Percentiles rank a stretch among this genome's conserved stretches.
Conservation (phyloP, 2,329 filamentous ascomycete species). For the Bipolaris bicolor region DNA sequence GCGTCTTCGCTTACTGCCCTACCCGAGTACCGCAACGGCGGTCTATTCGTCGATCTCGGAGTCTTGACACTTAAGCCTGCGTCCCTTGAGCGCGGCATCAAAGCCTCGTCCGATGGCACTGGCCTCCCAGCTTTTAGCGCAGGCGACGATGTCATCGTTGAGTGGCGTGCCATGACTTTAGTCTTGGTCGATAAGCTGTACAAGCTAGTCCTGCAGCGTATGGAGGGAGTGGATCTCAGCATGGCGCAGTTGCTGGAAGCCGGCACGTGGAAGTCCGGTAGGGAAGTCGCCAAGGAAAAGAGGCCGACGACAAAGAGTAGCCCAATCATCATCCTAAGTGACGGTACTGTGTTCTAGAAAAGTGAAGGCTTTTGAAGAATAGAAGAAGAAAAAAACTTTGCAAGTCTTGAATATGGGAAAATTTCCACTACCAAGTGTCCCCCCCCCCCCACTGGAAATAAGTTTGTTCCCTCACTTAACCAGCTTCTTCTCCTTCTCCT, state of each 20-base stretch:
- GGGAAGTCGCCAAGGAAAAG: slow-evolving; percentile 32
- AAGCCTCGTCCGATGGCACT: slow-evolving; percentile 62
- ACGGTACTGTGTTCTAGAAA: slow-evolving; percentile 38
- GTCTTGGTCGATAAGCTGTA: slow-evolving; percentile 74
- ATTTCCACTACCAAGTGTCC: too few relatives aligned
- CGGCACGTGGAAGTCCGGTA: slow-evolving; percentile 81
- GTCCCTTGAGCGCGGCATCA: slow-evolving; percentile 71
- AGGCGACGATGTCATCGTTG: slow-evolving; percentile 76
- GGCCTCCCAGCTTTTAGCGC: slow-evolving; percentile 73
- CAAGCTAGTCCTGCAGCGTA: slow-evolving; percentile 70
- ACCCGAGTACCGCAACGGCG: slow-evolving; percentile 91
- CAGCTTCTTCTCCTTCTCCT: too few relatives aligned
- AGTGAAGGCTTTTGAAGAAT: not conserved
- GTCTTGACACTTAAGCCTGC: slow-evolving; percentile 73
- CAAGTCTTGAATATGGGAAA: too few relatives aligned
- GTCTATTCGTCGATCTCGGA: slow-evolving; percentile 82
- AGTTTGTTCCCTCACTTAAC: too few relatives aligned
- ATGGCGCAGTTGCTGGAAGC: slow-evolving; percentile 90
- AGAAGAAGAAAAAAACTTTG: too few relatives aligned
- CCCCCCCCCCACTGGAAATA: too few relatives aligned
- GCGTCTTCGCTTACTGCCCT: slow-evolving; percentile 84
- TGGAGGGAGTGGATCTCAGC: slow-evolving; percentile 70
- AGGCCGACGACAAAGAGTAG: slow-evolving; percentile 36
- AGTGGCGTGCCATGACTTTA: slow-evolving; percentile 76
- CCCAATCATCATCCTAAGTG: slow-evolving; percentile 39